Base-by-base conservation (phyloP, 148 eudicot genomes). In the Mesembryanthemum crystallinum region DNA sequence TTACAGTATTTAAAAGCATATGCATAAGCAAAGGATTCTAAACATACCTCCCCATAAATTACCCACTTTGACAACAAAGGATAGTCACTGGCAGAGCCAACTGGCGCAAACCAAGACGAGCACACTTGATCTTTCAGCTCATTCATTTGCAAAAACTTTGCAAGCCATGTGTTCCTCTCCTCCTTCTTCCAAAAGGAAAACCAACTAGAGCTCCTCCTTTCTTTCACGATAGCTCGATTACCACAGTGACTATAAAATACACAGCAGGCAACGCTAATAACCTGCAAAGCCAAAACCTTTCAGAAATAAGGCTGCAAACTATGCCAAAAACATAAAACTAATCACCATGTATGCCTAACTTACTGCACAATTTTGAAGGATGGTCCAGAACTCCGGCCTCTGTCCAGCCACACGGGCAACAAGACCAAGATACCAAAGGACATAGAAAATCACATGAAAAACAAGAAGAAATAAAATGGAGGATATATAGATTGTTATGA, bases 161-260 rank as follows among this genome's bases (percentile, higher is more conserved):
- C 89, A 78, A 92, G 88, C 98, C 93, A 96, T 72, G 94, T 84
- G 73, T 86, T 89, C 20, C 91, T 85, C 73, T 92, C 94, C 59
- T 89, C 93, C 85, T 86, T 96, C 69, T 87, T 92, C 97, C 89
- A 90, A 69, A 96, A 85, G 15, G 90, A 72, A 81, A 89, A 86
- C 99, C 92, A 89, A 35, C 86, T 78, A 67, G 93, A 92, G 80
- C 67, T 79, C 77, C 83, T 85, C 62, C 87, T 86, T 66, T 85
- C 93, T 78, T 84, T 96, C 83, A 85, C 74, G 63, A 87, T 81
- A 68, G 98, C 97, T 68, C 86, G 92, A 77, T 96, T 96, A 75
- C 99, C 99, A 87, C 99, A 92, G 71, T 96, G 98, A 82, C 98
- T 96, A 86, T 96, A 96, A 79, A 96, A 96, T 47, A 91, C 97